Conservation (phyloP, 306 rosid genomes). For the Dalbergia oliveri region DNA sequence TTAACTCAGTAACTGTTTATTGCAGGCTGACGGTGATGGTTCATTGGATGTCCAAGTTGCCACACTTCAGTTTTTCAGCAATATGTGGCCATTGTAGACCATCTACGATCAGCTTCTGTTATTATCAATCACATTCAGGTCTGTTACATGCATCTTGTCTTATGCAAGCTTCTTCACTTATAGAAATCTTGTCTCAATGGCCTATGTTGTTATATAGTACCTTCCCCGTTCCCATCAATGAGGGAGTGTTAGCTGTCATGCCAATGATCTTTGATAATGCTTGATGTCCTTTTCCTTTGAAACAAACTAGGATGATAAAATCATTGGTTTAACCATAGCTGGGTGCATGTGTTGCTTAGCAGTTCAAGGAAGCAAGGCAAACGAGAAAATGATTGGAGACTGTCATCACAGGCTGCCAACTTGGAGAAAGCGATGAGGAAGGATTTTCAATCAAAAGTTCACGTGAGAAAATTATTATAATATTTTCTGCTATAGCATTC, state of each 20-base stretch:
- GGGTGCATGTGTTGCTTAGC: slow-evolving; percentile 18
- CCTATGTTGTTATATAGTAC: neutral
- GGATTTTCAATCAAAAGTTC: neutral
- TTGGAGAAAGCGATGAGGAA: slow-evolving; percentile 5
- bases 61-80: slow-evolving; percentile 64
- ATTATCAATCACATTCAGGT: slow-evolving; percentile 70
- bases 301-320: slow-evolving; percentile 37
- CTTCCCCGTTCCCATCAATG: neutral
- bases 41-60: slow-evolving; percentile 45
- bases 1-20: neutral
- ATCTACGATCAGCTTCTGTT: slow-evolving; percentile 63
- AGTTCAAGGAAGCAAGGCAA: slow-evolving; percentile 8
- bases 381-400: neutral
- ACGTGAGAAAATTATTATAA: neutral
- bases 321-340: neutral
- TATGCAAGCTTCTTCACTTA: neutral
- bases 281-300: slow-evolving; percentile 35
- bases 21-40: slow-evolving; percentile 61
- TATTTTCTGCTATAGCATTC: neutral
- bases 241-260: slow-evolving; percentile 27
- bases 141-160: slow-evolving; percentile 4
- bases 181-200: slow-evolving; percentile 1
- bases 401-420: slow-evolving; percentile 4
- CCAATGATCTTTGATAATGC: slow-evolving; percentile 29
- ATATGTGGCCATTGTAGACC: slow-evolving; percentile 59